phyloP scores from a whole-genome alignment of 2,329 filamentous ascomycete genomes.

The Aspergillus pseudoterreus region DNA sequence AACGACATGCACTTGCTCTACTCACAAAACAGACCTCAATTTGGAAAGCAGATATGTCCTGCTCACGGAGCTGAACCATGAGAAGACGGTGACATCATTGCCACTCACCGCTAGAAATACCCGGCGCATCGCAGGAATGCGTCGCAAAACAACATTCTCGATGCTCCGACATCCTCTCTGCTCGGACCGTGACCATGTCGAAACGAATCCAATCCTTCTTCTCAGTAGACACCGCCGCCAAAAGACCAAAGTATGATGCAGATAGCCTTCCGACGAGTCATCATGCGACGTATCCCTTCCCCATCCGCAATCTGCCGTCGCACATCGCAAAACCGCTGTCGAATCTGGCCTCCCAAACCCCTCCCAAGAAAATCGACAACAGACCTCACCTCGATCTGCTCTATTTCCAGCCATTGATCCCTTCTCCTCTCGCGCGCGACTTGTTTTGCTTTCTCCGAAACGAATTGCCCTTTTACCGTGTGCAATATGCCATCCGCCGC shows the following conservation, averaged over 20 bases:
- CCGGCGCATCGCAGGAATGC: too few relatives aligned
- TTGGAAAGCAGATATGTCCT: neutral
- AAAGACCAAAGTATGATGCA: constrained; percentile 25
- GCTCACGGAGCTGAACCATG: too few relatives aligned
- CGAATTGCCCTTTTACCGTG: constrained; percentile 72
- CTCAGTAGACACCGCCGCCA: constrained; percentile 44
- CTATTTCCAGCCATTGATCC: constrained; percentile 72
- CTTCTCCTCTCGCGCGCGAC: constrained; percentile 51
- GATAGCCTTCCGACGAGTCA: constrained; percentile 24
- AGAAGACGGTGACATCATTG: neutral
- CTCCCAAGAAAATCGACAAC: constrained; percentile 59
- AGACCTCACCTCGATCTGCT: constrained; percentile 69
- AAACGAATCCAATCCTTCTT: constrained; percentile 72
- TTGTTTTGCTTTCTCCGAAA: constrained; percentile 68
- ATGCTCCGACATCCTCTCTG: too few relatives aligned
- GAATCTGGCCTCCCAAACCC: constrained; percentile 22
- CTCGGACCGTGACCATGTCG: constrained; percentile 20
- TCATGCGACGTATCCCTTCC: constrained; percentile 53
- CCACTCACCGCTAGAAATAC: neutral
- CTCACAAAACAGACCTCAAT: neutral
- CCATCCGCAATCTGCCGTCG: constrained; percentile 47
- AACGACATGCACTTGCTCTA: too few relatives aligned
- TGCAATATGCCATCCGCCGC: constrained; percentile 69
- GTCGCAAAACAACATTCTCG: too few relatives aligned
- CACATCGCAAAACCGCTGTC: constrained; percentile 28